phyloP scores from a whole-genome alignment of 73 alveolate species.

The Paramecium pentaurelia region DNA sequence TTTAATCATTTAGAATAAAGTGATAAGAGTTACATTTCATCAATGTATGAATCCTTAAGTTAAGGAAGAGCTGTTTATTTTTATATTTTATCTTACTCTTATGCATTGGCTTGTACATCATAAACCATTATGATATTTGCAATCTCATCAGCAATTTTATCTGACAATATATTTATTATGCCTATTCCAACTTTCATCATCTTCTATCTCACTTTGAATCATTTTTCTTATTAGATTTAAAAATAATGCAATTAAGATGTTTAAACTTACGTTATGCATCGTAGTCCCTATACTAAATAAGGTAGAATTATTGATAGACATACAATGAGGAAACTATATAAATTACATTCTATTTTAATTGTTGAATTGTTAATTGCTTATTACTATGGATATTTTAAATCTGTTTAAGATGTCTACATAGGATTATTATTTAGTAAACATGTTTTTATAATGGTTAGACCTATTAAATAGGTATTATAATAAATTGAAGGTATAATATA shows the following conservation, averaged over 20 bases:
- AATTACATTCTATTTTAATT: not conserved
- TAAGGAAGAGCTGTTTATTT: constrained; percentile 34
- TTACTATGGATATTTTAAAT: not conserved
- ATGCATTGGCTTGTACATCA: not conserved
- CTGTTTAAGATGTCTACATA: not conserved
- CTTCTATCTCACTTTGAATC: not conserved
- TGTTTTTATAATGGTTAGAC: not conserved
- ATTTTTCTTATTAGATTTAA: not conserved
- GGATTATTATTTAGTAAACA: constrained; percentile 15
- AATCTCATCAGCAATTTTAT: not conserved
- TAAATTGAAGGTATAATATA: constrained; percentile 12
- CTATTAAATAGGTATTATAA: not conserved
- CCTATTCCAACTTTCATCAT: not conserved
- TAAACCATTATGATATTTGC: not conserved
- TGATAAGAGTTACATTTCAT: not conserved
- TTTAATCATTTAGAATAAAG: not conserved
- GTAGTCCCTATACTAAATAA: not conserved
- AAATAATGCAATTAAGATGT: not conserved
- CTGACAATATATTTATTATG: not conserved
- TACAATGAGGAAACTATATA: not conserved
- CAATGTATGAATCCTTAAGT: not conserved
- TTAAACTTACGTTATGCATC: not conserved
- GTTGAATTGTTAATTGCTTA: not conserved
- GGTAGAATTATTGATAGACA: not conserved
- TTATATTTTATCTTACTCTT: not conserved